Evolutionary conservation across 1,284 basidiomycete species (phyloP), one percentile per base, ranked within the genome.

Genomic region (Malassezia yamatoensis): DNA sequence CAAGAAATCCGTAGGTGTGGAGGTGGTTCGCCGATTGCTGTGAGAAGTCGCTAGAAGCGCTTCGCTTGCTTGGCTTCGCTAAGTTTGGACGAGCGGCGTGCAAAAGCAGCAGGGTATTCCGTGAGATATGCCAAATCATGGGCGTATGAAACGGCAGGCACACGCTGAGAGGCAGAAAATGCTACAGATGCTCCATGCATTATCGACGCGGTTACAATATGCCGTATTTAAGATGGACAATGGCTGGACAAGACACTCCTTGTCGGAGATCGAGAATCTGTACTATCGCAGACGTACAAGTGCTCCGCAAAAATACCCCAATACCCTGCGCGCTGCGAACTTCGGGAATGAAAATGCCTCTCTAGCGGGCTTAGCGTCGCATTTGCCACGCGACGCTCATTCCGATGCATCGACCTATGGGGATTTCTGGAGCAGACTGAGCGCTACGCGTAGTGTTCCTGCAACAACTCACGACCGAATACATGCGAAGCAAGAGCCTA

Each of bases 231-330:
- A 72, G 58, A 66, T 72, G 13, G 66, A 72, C 49, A 65, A 72
- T 52, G 69, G 69, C 20, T 72, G 69, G 69, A 63, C 66, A n/a
- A 61, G 64, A 24, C 69, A 72, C 59, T 64, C 65, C 43, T 53
- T 70, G 7, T 64, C 66, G n/a, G 69, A 72, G 49, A 68, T 72
- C n/a, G 69, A 72, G 48, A 72, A 72, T 37, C 54, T 72, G 13
- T 72, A 68, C 51, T 72, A 72, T 44, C 64, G 64, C 2, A 60
- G 61, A 24, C 36, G 38, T 18, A 41, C 36, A 18, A 47, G 20
- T 15, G 29, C 40, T 34, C 34, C 45, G 18, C 16, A 47, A 18
- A 9, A 13, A 13, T 8, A 24, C 24, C 29, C 8, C 9, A 36
- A 47, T 45, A 29, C 43, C 43, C 43, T 15, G 13, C 8, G 15